Evolutionary conservation across 257 asterid genomes (phyloP), one percentile per base, ranked within the genome.

Genomic region (Solanum peruvianum): DNA sequence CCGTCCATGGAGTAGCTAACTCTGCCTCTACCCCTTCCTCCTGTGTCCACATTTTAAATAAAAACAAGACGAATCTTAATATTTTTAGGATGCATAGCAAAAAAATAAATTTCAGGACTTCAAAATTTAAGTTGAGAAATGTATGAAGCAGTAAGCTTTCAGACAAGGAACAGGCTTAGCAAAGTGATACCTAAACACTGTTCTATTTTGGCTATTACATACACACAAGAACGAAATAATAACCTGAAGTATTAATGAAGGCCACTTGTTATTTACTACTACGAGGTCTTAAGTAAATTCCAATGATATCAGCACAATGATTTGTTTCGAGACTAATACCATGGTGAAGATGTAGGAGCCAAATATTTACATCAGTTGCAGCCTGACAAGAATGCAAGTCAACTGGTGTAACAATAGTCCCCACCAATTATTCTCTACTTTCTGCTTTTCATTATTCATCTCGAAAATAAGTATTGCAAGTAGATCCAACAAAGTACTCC

Each of bases 21-120:
- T 88, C 97, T 92, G 89, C 98, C 99, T 88, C 98, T 93, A 85
- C 98, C 99, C 85, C 98, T 90, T 87, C 92, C 98, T 93, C 99
- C 99, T 96, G 90, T 85, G 87, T 83, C 69, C 69, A 23, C 29
- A 47, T 29, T 49, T 47, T 47, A 81, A 81, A 81, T 44, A 81
- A 29, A 29, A 78, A 29, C 67, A 25, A 81, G 29, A 29, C 67
- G 41, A 90, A 89, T 29, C 64, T 80, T 39, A 49, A 49, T 14
- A 78, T 14, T 45, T 77, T 9, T 16, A 5, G 41, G 67, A 80
- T 47, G 66, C 84, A 80, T 9, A 47, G 66, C 15, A 16, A 47
- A 49, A 45, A 16, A 27, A 47, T 14, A 47, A 16, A 47, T 27
- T 15, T 45, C 84, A 16, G 13, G 84, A 80, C 39, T 9, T 80